Percentiles rank a stretch among this genome's conserved stretches.
Evolutionary conservation across 2,329 filamentous ascomycete genomes (phyloP).

Genomic region (Xylaria arbuscula): DNA sequence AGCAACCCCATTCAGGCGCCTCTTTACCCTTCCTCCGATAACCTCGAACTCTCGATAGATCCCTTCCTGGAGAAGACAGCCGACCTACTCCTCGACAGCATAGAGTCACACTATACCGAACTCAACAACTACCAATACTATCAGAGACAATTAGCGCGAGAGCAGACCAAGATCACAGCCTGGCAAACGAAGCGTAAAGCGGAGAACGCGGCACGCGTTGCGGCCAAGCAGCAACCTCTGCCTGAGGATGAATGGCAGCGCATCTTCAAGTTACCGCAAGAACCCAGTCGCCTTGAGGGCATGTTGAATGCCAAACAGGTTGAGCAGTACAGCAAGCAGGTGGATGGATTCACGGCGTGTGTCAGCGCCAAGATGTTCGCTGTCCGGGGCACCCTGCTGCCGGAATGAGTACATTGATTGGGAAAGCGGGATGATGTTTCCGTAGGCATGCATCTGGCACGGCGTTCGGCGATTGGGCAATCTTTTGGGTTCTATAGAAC

Average conservation of each 20-base stretch:
- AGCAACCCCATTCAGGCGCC: constrained; percentile 71
- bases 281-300: constrained; percentile 91
- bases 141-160: constrained; percentile 90
- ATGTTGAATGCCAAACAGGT: constrained; percentile 96
- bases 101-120: constrained; percentile 98
- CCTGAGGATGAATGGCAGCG: constrained; percentile 99
- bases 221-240: constrained; percentile 87
- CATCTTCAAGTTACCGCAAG: constrained; percentile 96
- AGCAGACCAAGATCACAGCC: constrained; percentile 94
- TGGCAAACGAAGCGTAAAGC: constrained; percentile 98
- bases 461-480: constrained; percentile 50
- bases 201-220: constrained; percentile 86
- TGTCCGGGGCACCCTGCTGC: constrained; percentile 77
- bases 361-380: constrained; percentile 99
- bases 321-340: constrained; percentile 96
- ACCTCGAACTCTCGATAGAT: constrained; percentile 92
- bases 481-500: constrained; percentile 44
- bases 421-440: constrained; percentile 40
- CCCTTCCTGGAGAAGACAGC: constrained; percentile 98
- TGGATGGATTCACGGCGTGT: constrained; percentile 93
- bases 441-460: constrained; percentile 50
- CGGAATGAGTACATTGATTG: constrained; percentile 56
- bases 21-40: constrained; percentile 88
- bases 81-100: constrained; percentile 93
- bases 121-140: constrained; percentile 99